phyloP scores from a whole-genome alignment of 2,329 filamentous ascomycete genomes.

The Ophiocordyceps camponoti-saundersi region DNA sequence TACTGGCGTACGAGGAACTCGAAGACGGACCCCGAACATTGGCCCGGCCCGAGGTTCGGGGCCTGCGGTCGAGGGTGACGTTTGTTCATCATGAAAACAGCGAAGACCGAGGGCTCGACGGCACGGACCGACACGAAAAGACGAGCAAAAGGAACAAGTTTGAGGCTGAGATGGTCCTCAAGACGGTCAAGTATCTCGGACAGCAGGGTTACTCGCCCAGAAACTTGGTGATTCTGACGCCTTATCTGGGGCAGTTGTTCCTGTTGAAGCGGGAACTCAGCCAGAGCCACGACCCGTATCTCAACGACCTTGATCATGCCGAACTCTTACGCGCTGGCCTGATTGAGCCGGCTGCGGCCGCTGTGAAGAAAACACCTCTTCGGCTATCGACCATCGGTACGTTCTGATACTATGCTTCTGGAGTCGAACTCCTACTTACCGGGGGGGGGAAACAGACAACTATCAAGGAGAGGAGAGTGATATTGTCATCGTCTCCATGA shows the following conservation, averaged over 20 bases:
- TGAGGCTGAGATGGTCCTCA: slow-evolving; percentile 50
- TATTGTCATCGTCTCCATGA: slow-evolving; percentile 52
- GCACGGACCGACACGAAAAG: slow-evolving; percentile 34
- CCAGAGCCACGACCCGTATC: slow-evolving; percentile 40
- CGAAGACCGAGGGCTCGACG: slow-evolving; percentile 26
- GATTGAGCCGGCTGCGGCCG: slow-evolving; percentile 32
- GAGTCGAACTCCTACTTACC: neutral
- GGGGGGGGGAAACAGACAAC: slow-evolving; percentile 34
- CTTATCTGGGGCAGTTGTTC: slow-evolving; percentile 53
- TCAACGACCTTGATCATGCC: slow-evolving; percentile 51
- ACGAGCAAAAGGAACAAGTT: slow-evolving; percentile 43
- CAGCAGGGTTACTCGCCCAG: slow-evolving; percentile 55
- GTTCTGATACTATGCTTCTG: slow-evolving; percentile 6
- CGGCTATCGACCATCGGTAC: slow-evolving; percentile 53
- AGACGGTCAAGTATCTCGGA: slow-evolving; percentile 46
- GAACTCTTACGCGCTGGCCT: slow-evolving; percentile 45
- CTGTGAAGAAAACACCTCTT: slow-evolving; percentile 32
- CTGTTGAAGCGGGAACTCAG: slow-evolving; percentile 35
- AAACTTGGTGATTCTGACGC: slow-evolving; percentile 51
- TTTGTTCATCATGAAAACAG: slow-evolving; percentile 47
- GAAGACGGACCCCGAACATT: slow-evolving; percentile 34
- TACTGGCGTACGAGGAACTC: slow-evolving; percentile 45
- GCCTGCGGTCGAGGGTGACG: slow-evolving; percentile 40
- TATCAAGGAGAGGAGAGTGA: slow-evolving; percentile 66
- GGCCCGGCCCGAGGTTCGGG: slow-evolving; percentile 28